Base-by-base conservation (phyloP, 441 rosid genomes). In the Aleurites moluccanus region DNA sequence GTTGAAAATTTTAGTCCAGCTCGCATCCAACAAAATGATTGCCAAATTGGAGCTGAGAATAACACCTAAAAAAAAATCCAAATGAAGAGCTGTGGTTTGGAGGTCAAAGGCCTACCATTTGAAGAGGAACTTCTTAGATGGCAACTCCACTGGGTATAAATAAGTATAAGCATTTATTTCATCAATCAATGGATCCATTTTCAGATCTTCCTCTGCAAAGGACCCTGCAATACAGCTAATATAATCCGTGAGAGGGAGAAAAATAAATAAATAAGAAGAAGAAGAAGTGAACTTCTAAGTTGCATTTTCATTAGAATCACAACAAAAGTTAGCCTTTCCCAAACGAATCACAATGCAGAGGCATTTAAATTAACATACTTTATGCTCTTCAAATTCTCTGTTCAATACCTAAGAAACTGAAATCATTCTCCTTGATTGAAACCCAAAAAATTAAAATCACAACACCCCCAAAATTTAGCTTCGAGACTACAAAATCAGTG, bases 121-220 rank as follows among this genome's bases (percentile, higher is more conserved):
- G 85, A 94, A 89, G 78, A 79, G 69, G 62, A 92, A 86, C 67
- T 90, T 90, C 75, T 87, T 77, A 64, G 95, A 84, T 52, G 94
- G 93, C 73, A 79, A 75, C 60, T 86, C 90, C 64, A 80, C 35
- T 6, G 97, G 97, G 67, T 91, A 94, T 75, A 84, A 80, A 80
- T 91, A 92, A 72, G 95, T 77, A 79, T 89, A 94, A 63, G 97
- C 92, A 85, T 94, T 94, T 61, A 86, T 86, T 55, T 90, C 94
- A 85, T 92, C 98, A 73, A 89, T 85, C 69, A 83, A 35, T 35
- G 97, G 78, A 61, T 77, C 88, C 89, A 84, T 68, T 80, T 83
- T 88, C 25, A 84, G 47, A 70, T 87, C 92, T 78, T 86, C 91
- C 78, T 49, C 87, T 0, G 92, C 97, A 57, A 75, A 70, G 49